Evolutionary conservation across 805 yeast genomes (phyloP).

Genomic region (Yamadazyma scolyti): DNA sequence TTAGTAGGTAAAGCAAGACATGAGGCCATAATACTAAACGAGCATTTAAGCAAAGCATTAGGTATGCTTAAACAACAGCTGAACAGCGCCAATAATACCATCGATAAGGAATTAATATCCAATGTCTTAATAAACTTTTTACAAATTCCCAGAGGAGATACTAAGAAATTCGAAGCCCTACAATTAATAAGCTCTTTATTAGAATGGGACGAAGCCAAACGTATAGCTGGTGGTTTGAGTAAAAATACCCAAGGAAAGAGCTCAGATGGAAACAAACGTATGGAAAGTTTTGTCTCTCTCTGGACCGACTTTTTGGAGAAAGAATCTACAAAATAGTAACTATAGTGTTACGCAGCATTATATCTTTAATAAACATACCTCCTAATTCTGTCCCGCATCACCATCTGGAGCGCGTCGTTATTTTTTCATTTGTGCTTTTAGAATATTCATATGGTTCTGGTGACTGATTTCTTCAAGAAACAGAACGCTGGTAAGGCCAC

Average conservation of each 20-base stretch:
- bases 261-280: constrained; percentile 19
- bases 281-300: constrained; percentile 61
- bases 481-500: constrained; percentile 4
- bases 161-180: constrained; percentile 90
- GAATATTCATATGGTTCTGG: constrained; percentile 9
- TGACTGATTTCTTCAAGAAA: constrained; percentile 13
- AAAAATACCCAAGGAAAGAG: constrained; percentile 6
- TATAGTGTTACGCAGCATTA: neutral
- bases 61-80: constrained; percentile 77
- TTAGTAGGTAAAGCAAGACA: constrained; percentile 88
- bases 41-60: constrained; percentile 91
- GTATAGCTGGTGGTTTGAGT: constrained; percentile 68
- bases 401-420: neutral
- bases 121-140: constrained; percentile 83
- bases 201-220: constrained; percentile 84
- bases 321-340: constrained; percentile 34
- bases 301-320: constrained; percentile 82
- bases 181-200: constrained; percentile 77
- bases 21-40: constrained; percentile 90
- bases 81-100: constrained; percentile 55
- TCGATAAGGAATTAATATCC: constrained; percentile 85
- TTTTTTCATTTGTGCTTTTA: neutral
- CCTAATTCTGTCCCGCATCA: no score
- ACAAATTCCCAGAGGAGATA: constrained; percentile 85
- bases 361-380: neutral